Base-by-base conservation (phyloP, 768 basidiomycete genomes). In the Agaricus bisporus region DNA sequence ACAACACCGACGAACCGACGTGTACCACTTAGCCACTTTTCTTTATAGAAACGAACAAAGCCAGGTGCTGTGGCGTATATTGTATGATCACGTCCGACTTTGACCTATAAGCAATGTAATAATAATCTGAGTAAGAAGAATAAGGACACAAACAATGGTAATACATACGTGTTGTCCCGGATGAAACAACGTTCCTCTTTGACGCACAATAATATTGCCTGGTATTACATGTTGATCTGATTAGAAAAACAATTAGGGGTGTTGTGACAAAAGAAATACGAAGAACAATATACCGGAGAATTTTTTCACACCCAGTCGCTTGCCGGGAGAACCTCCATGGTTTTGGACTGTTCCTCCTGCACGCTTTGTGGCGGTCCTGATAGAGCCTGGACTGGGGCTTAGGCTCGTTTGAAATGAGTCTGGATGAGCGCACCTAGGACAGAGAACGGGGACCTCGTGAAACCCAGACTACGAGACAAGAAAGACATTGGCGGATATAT, bases 291-390 rank as follows among this genome's bases (percentile, higher is more conserved):
- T 58, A 90, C 95, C 95, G 58, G 92, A 94, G 70, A 93, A 98
- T 69, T 92, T 94, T 74, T 98, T 99, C 39, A 98, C 76, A 60
- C 97, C 97, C 28, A 99, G 73, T 20, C 97, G 85, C 70, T 92
- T 88, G 59, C 97, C 97, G 11, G 92, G 86, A 0, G 93, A 94
- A 56, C 91, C 88, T 55, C 95, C 85, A 61, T 93, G 88, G 67
- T 98, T 98, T 67, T 88, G 85, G 2, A 94, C 88, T 7, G 88
- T 91, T 38, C 97, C 97, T 61, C 95, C 95, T 42, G 94, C 95
- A 41, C 92, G 85, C 70, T 99, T 99, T 54, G 97, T 98, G 35
- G 97, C 94, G 11, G 88, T 95, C 64, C 95, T 86, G 46, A 95
- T 75, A 41, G 93, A 81, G 32, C 70, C 78, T 78, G 43, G 52